Percentiles rank a stretch among this genome's conserved stretches.
Evolutionary conservation across 441 rosid species (phyloP).

Genomic region (Corymbia citriodora): DNA sequence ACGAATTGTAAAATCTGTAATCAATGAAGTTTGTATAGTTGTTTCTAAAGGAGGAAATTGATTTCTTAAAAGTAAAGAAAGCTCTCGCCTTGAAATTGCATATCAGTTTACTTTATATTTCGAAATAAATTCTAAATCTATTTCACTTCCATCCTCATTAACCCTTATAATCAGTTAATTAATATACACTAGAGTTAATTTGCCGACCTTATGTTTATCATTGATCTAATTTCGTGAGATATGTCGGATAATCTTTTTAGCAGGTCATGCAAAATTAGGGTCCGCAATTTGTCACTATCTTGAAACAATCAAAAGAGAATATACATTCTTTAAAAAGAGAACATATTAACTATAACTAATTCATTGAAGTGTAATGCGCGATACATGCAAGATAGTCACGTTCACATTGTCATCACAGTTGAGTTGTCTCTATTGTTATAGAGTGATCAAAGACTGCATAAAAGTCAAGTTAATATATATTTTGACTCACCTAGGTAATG

Average conservation of each 20-base stretch:
- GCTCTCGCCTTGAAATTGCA: not conserved
- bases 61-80: not conserved
- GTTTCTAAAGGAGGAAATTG: not conserved
- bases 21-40: not conserved
- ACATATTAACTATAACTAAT: not conserved
- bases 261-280: not conserved
- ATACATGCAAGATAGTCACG: not conserved
- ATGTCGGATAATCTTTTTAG: not conserved
- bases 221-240: not conserved
- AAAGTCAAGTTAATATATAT: not conserved
- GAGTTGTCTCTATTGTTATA: not conserved
- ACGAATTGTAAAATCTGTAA: not conserved
- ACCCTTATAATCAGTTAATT: not conserved
- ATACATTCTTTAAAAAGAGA: not conserved
- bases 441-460: not conserved
- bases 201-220: not conserved
- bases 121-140: not conserved
- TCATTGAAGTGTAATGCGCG: not conserved
- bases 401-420: not conserved
- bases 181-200: not conserved
- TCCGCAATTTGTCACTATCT: not conserved
- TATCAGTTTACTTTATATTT: not conserved
- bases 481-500: not conserved
- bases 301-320: not conserved
- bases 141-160: not conserved